These are phyloP conservation scores for Penicillium crustosum DNA, from an alignment of 2,329 filamentous ascomycete genomes.

Conservation along the genomic window DNA sequence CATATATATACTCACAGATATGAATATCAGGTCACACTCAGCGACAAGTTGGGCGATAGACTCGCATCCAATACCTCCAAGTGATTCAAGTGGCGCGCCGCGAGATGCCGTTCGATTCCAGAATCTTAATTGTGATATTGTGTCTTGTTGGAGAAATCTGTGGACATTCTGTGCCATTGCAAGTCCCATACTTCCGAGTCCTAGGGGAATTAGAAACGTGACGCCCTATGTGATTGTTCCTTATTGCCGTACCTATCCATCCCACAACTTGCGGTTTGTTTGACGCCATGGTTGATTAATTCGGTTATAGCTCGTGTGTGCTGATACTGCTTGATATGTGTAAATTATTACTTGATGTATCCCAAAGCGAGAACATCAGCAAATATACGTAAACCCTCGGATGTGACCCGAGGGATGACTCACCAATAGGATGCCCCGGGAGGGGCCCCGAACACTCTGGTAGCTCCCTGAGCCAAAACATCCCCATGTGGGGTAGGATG, in stretches of 20 bases:
- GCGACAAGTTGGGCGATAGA: constrained; percentile 8
- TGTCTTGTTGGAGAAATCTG: constrained; percentile 1
- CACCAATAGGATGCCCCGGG: background rate
- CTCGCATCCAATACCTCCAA: constrained; percentile 7
- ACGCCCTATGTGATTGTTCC: background rate
- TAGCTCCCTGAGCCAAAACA: too few relatives aligned
- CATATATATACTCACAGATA: constrained; percentile 11
- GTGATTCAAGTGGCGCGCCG: constrained; percentile 1
- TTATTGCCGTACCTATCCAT: constrained; percentile 10
- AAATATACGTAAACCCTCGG: background rate
- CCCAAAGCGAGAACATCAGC: background rate
- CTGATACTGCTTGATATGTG: background rate
- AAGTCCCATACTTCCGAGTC: constrained; percentile 16
- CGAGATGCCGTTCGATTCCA: constrained; percentile 15
- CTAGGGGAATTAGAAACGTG: background rate
- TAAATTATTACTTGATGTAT: background rate
- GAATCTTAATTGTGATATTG: constrained; percentile 1
- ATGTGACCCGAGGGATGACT: constrained; percentile 8
- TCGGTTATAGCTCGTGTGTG: background rate
- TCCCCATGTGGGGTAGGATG: too few relatives aligned
- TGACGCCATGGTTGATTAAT: background rate
- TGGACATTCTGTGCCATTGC: constrained; percentile 16
- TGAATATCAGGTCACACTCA: constrained; percentile 12
- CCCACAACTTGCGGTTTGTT: background rate
- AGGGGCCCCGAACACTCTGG: background rate